These are phyloP conservation scores for Xylaria cubensis DNA, from an alignment of 495 filamentous ascomycete genomes.

Conservation along the genomic window DNA sequence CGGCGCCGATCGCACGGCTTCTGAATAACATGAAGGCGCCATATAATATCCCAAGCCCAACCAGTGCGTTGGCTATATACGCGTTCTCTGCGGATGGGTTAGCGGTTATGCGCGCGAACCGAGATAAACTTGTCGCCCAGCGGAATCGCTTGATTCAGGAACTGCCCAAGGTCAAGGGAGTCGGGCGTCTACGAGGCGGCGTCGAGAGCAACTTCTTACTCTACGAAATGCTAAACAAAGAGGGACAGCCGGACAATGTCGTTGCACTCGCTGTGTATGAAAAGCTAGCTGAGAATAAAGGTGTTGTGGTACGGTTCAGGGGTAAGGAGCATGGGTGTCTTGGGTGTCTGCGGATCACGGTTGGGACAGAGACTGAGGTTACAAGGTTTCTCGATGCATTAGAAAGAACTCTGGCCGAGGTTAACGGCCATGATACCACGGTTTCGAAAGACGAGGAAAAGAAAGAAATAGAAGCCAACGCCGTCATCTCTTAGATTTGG, in stretches of 20 bases:
- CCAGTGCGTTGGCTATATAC: slow-evolving; percentile 76
- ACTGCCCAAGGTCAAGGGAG: slow-evolving; percentile 75
- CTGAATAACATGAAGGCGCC: slow-evolving; percentile 94
- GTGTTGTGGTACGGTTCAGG: slow-evolving; percentile 91
- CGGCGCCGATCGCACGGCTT: slow-evolving; percentile 64
- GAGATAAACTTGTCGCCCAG: slow-evolving; percentile 72
- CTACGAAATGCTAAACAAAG: slow-evolving; percentile 78
- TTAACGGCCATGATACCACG: slow-evolving; percentile 43
- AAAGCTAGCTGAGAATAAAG: slow-evolving; percentile 80
- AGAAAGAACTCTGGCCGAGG: slow-evolving; percentile 63
- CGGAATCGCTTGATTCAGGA: slow-evolving; percentile 75
- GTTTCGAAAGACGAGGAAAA: slow-evolving; percentile 41
- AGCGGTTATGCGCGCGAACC: slow-evolving; percentile 71
- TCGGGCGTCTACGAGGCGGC: slow-evolving; percentile 84
- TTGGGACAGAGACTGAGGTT: slow-evolving; percentile 89
- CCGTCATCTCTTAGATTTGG: slow-evolving; percentile 37
- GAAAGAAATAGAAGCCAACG: slow-evolving; percentile 43
- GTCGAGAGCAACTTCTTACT: slow-evolving; percentile 86
- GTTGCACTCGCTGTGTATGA: slow-evolving; percentile 82
- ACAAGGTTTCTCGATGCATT: slow-evolving; percentile 75
- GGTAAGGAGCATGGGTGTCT: slow-evolving; percentile 90
- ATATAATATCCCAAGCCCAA: slow-evolving; percentile 90
- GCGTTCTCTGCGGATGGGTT: slow-evolving; percentile 72
- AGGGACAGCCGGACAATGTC: slow-evolving; percentile 77
- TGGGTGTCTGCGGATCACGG: slow-evolving; percentile 88